phyloP scores from a whole-genome alignment of 768 basidiomycete genomes.

The Boletus edulis region DNA sequence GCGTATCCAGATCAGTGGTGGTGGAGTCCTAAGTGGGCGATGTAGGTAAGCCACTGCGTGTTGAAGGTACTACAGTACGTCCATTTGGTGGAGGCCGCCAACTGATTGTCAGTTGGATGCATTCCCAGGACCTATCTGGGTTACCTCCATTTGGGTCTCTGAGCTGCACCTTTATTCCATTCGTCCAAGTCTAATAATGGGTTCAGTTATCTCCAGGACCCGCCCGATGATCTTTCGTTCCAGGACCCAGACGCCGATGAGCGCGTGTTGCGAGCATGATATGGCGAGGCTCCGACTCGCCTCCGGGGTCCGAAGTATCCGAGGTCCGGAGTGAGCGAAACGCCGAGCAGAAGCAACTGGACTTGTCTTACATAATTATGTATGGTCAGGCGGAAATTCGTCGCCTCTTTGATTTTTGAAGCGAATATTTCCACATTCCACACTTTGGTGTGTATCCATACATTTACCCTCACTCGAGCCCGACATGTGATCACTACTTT shows the following conservation, averaged over 20 bases:
- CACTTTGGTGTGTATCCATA: conserved; percentile 1
- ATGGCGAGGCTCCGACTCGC: neutral
- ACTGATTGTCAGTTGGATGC: too few relatives aligned
- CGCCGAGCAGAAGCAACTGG: conserved; percentile 1
- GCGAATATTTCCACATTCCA: conserved; percentile 1
- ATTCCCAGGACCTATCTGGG: neutral
- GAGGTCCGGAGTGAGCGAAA: neutral
- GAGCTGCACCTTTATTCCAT: too few relatives aligned
- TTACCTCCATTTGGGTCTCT: neutral
- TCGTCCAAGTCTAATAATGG: too few relatives aligned
- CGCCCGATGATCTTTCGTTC: neutral
- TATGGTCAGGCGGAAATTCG: conserved; percentile 10
- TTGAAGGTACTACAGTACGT: too few relatives aligned
- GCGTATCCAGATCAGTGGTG: neutral
- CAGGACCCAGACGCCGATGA: neutral
- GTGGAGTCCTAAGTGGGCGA: too few relatives aligned
- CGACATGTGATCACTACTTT: conserved; percentile 6
- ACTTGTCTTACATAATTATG: neutral
- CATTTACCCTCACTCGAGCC: conserved; percentile 4
- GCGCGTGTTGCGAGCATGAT: neutral
- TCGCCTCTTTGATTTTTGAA: conserved; percentile 2
- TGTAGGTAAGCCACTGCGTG: too few relatives aligned
- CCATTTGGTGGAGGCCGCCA: too few relatives aligned
- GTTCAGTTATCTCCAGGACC: too few relatives aligned
- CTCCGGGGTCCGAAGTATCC: conserved; percentile 6